These are phyloP conservation scores for Aspergillus avenaceus DNA, from an alignment of 495 filamentous ascomycete species.

Conservation along the genomic window DNA sequence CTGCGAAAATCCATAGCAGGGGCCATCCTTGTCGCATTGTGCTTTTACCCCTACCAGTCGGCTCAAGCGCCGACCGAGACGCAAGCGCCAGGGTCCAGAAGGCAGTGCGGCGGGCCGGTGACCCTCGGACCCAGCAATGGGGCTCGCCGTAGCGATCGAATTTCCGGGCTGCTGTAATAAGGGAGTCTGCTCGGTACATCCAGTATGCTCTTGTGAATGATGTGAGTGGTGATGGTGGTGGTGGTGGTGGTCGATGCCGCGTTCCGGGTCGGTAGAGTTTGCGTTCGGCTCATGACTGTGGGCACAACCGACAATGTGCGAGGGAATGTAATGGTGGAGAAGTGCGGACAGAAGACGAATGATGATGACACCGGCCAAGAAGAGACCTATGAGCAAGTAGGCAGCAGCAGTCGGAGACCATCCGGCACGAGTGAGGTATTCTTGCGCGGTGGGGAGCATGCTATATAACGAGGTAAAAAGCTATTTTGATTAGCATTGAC, in stretches of 20 bases:
- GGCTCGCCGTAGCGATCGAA: conserved; percentile 22
- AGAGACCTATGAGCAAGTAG: conserved; percentile 70
- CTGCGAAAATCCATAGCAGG: conserved; percentile 80
- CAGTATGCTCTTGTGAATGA: conserved; percentile 13
- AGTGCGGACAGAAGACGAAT: conserved; percentile 78
- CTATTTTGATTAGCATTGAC: conserved; percentile 39
- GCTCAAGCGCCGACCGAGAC: conserved; percentile 48
- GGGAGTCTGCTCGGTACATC: conserved; percentile 42
- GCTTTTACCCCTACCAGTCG: conserved; percentile 63
- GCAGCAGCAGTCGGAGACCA: conserved; percentile 62
- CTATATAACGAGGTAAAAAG: conserved; percentile 90
- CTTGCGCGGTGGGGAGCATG: conserved; percentile 83
- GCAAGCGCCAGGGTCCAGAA: conserved; percentile 36
- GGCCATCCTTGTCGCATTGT: conserved; percentile 68
- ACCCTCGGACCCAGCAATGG: background rate
- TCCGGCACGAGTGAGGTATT: conserved; percentile 66
- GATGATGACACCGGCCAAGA: conserved; percentile 75
- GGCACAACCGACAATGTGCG: conserved; percentile 91
- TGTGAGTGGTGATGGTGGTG: conserved; percentile 16
- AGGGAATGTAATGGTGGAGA: conserved; percentile 80
- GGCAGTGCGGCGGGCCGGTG: background rate
- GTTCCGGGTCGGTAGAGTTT: conserved; percentile 28
- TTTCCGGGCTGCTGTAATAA: conserved; percentile 28
- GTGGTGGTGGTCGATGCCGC: conserved; percentile 19
- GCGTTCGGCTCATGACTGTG: conserved; percentile 64